Conservation (phyloP, 192 early-diverging fungal genomes). For the Podila horticola region DNA sequence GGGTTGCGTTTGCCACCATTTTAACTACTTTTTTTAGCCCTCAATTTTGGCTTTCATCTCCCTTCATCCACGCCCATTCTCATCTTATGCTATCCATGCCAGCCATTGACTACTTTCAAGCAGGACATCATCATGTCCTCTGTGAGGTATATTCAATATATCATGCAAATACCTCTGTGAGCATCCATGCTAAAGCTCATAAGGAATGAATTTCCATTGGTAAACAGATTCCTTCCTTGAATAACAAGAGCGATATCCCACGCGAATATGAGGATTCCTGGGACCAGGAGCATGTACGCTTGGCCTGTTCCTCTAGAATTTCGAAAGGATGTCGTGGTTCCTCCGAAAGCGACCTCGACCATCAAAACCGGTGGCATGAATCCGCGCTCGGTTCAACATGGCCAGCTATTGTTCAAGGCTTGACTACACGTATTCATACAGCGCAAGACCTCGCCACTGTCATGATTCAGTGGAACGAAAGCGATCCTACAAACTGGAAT, state of each 20-base stretch:
- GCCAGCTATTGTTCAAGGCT: conserved; percentile 29
- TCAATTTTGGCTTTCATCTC: too few species aligned
- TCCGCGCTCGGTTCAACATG: conserved; percentile 5
- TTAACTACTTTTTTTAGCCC: too few species aligned
- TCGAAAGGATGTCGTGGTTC: neutral
- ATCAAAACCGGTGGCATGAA: too few species aligned
- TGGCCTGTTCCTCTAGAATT: conserved; percentile 23
- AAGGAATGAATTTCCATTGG: too few species aligned
- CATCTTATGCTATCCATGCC: too few species aligned
- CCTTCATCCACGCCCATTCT: too few species aligned
- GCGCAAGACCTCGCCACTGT: conserved; percentile 14
- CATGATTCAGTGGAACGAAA: conserved; percentile 26
- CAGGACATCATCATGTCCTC: conserved; percentile 37
- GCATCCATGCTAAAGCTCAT: neutral
- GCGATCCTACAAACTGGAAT: conserved; percentile 3
- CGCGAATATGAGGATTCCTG: conserved; percentile 24
- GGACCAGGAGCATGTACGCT: conserved; percentile 38
- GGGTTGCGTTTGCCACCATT: too few species aligned
- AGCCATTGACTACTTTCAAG: conserved; percentile 11
- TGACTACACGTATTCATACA: conserved; percentile 22
- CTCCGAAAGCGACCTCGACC: neutral
- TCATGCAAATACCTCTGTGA: neutral
- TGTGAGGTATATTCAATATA: conserved; percentile 20
- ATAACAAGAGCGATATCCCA: conserved; percentile 24
- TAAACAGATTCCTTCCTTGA: conserved; percentile 18